These are phyloP conservation scores for Epicoccum nigrum DNA, from an alignment of 2,329 filamentous ascomycete species.

Conservation along the genomic window DNA sequence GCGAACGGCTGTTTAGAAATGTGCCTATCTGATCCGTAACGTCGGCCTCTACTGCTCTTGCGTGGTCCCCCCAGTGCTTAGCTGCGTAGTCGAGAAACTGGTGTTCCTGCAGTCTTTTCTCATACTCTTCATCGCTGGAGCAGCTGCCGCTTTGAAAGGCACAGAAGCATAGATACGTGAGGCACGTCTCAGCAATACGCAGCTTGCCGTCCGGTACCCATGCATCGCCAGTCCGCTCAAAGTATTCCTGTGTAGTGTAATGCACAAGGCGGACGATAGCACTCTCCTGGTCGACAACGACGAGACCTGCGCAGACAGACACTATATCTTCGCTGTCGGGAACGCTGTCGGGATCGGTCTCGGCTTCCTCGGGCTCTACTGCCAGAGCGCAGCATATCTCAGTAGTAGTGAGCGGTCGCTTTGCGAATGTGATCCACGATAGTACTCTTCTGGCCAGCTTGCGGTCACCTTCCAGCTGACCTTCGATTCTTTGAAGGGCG, in stretches of 20 bases:
- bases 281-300: slow-evolving; percentile 38
- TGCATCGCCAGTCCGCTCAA: slow-evolving; percentile 31
- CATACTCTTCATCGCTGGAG: slow-evolving; percentile 18
- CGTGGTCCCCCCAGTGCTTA: slow-evolving; percentile 34
- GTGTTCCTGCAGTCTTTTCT: slow-evolving; percentile 20
- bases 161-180: slow-evolving; percentile 41
- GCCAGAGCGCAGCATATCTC: slow-evolving; percentile 24
- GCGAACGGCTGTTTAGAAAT: too few relatives aligned
- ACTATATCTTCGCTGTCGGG: slow-evolving; percentile 22
- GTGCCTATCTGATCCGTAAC: too few relatives aligned
- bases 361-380: slow-evolving; percentile 10
- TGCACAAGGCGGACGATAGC: slow-evolving; percentile 36
- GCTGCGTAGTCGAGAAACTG: slow-evolving; percentile 38
- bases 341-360: slow-evolving; percentile 16
- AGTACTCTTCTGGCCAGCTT: slow-evolving; percentile 45
- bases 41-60: background rate
- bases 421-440: slow-evolving; percentile 24
- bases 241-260: slow-evolving; percentile 39
- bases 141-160: slow-evolving; percentile 25
- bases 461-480: slow-evolving; percentile 41
- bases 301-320: slow-evolving; percentile 38
- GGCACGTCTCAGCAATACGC: slow-evolving; percentile 30
- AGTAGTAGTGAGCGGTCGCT: slow-evolving; percentile 16
- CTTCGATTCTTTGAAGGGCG: slow-evolving; percentile 53
- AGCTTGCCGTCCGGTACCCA: slow-evolving; percentile 29